These are phyloP conservation scores for Hyaloscypha hepaticicola DNA, from an alignment of 495 filamentous ascomycete species.

Conservation along the genomic window DNA sequence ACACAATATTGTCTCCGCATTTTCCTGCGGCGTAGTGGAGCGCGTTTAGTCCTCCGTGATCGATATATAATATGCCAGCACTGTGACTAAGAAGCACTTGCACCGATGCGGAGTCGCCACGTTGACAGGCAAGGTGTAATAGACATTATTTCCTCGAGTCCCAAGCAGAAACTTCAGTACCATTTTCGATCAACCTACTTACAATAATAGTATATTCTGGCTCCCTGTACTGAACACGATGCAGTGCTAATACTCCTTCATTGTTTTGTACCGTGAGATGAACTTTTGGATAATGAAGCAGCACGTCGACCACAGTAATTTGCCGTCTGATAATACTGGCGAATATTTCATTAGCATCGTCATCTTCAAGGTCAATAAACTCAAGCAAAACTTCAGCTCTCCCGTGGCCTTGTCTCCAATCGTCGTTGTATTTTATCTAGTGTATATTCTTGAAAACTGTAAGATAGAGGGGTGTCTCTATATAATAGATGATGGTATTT, in stretches of 20 bases:
- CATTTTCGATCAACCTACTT: slow-evolving; percentile 2
- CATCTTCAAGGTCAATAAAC: slow-evolving; percentile 3
- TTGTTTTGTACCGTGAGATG: slow-evolving; percentile 4
- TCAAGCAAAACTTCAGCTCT: slow-evolving; percentile 7
- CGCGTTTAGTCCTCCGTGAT: background rate
- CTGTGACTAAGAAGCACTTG: slow-evolving; percentile 1
- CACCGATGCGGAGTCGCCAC: slow-evolving; percentile 6
- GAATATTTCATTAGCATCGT: background rate
- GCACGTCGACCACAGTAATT: background rate
- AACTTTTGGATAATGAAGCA: background rate
- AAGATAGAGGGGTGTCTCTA: slow-evolving; percentile 12
- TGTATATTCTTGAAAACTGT: background rate
- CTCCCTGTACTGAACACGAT: background rate
- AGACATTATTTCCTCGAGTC: slow-evolving; percentile 1
- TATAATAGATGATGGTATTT: slow-evolving; percentile 11
- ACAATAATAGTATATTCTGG: slow-evolving; percentile 5
- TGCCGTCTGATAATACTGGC: background rate
- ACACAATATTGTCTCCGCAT: too few species aligned
- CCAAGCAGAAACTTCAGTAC: slow-evolving; percentile 4
- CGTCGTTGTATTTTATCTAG: slow-evolving; percentile 1
- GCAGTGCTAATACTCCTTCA: background rate
- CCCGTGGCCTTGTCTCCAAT: background rate
- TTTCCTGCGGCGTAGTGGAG: background rate
- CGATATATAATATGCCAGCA: background rate
- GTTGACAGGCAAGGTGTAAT: background rate